These are phyloP conservation scores for Daldinia decipiens DNA, from an alignment of 495 filamentous ascomycete genomes.

Conservation along the genomic window DNA sequence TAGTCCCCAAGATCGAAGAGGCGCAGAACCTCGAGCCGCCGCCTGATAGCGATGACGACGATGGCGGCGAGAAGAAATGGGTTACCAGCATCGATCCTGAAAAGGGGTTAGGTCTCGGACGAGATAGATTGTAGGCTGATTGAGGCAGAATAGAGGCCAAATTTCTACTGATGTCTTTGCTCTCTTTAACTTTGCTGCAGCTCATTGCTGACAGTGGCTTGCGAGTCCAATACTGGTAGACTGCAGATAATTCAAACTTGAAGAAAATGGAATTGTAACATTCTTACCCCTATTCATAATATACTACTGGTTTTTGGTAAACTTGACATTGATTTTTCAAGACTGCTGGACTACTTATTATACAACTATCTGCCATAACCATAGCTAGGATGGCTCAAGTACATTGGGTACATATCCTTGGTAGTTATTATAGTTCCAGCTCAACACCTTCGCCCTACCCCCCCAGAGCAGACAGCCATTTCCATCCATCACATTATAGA, in stretches of 20 bases:
- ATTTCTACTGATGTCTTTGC: too few species aligned
- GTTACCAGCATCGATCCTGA: slow-evolving; percentile 22
- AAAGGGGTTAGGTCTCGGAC: neutral
- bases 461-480: neutral
- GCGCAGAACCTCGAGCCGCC: slow-evolving; percentile 60
- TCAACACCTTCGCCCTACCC: neutral
- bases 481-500: neutral
- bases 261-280: slow-evolving; percentile 36
- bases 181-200: neutral
- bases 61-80: slow-evolving; percentile 34
- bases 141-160: neutral
- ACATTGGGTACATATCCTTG: neutral
- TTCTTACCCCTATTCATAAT: slow-evolving; percentile 25
- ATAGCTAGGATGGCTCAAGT: neutral
- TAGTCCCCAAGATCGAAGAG: slow-evolving; percentile 70
- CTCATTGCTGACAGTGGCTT: neutral
- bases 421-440: neutral
- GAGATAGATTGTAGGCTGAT: neutral
- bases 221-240: slow-evolving; percentile 3
- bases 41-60: slow-evolving; percentile 32
- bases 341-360: neutral
- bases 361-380: neutral
- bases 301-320: neutral
- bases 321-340: too few species aligned
- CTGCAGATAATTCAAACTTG: slow-evolving; percentile 2